phyloP scores from a whole-genome alignment of 768 basidiomycete species.

The Galerina marginata region DNA sequence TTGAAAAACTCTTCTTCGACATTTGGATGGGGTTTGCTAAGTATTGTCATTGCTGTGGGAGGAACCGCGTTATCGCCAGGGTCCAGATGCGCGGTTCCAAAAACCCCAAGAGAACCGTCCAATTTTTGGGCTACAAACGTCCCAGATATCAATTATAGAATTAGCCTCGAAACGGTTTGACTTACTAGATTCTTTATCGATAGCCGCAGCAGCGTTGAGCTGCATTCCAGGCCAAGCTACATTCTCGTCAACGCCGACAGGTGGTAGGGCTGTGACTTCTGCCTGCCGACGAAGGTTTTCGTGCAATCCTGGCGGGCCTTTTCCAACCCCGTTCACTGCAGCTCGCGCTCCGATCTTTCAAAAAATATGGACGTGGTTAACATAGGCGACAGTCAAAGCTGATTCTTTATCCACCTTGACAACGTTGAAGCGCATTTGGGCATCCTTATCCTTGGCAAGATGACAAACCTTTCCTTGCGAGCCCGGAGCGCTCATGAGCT shows the following conservation, averaged over 20 bases:
- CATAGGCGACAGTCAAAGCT: too few relatives aligned
- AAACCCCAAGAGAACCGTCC: neutral
- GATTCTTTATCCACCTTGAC: too few relatives aligned
- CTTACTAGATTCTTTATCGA: too few relatives aligned
- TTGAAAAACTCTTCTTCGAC: constrained; percentile 17
- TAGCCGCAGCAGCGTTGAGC: neutral
- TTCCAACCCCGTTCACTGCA: neutral
- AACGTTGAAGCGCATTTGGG: too few relatives aligned
- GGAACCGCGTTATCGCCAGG: neutral
- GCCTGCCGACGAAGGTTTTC: neutral
- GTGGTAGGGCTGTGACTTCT: neutral
- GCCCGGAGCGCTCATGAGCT: too few relatives aligned
- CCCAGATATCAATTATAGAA: too few relatives aligned
- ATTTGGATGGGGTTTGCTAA: constrained; percentile 11
- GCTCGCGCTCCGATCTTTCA: too few relatives aligned
- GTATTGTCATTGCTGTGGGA: constrained; percentile 6
- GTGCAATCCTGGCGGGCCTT: neutral
- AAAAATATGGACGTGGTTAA: too few relatives aligned
- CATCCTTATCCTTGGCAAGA: too few relatives aligned
- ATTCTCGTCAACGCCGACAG: neutral
- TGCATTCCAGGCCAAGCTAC: neutral
- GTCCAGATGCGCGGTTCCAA: constrained; percentile 16
- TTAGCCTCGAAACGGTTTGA: too few relatives aligned
- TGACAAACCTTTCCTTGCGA: too few relatives aligned
- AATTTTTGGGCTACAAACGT: too few relatives aligned